These are phyloP conservation scores for Globisporangium paddicum DNA, from an alignment of 352 stramenopile genomes.

Conservation along the genomic window DNA sequence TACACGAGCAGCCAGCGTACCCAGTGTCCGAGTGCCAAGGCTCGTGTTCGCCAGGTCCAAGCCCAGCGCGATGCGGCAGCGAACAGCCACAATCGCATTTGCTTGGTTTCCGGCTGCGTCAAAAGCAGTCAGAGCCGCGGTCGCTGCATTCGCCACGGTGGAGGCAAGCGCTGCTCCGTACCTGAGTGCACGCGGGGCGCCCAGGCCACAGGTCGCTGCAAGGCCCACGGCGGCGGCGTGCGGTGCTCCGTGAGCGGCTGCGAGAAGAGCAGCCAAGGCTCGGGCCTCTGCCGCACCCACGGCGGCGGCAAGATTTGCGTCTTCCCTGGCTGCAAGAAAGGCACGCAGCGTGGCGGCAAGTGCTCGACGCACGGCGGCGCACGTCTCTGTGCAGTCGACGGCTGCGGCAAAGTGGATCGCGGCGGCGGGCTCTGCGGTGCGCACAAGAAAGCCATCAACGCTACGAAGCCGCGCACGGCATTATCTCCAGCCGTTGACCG, in stretches of 20 bases:
- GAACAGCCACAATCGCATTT: constrained; percentile 13
- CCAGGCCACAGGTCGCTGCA: constrained; percentile 41
- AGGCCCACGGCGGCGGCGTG: constrained; percentile 38
- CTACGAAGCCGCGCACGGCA: not conserved
- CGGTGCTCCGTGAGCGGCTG: constrained; percentile 40
- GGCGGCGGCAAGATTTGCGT: constrained; percentile 50
- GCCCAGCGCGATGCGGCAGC: not conserved
- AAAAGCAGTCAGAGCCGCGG: constrained; percentile 36
- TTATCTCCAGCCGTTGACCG: not conserved
- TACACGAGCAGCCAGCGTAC: not conserved
- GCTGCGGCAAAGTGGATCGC: constrained; percentile 40
- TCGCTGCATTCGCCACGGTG: constrained; percentile 75
- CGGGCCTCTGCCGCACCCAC: constrained; percentile 42
- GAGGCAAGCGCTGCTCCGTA: constrained; percentile 65
- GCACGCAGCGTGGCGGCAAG: constrained; percentile 39
- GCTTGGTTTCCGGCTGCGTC: constrained; percentile 20
- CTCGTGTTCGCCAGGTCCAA: not conserved
- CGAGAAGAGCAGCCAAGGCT: constrained; percentile 34
- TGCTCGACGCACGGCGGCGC: constrained; percentile 45
- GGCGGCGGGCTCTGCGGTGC: constrained; percentile 40
- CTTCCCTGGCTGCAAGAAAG: constrained; percentile 43
- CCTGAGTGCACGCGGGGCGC: constrained; percentile 36
- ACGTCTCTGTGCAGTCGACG: constrained; percentile 25
- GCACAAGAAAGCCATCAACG: constrained; percentile 24
- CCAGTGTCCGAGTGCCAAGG: not conserved